Base-by-base conservation (phyloP, 2,329 filamentous ascomycete genomes). In the Aspergillus sp. region DNA sequence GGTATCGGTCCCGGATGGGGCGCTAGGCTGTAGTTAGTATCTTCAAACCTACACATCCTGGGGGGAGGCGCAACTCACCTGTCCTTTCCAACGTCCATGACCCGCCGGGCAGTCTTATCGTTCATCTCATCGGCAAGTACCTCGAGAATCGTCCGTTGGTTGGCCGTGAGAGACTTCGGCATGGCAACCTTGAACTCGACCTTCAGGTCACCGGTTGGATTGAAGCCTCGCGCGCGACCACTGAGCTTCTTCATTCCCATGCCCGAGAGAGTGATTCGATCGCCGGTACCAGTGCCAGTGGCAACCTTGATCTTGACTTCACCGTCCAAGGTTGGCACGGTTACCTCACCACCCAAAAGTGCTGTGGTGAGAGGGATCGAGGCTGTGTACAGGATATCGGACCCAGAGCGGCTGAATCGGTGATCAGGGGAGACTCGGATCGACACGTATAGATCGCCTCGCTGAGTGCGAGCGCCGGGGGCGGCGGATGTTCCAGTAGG, bases 121-220 rank as follows among this genome's bases (percentile, higher is more conserved):
- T 84, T 87, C 85, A 99, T 88, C 77, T 99, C 94, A 64, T 99
- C 92, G 5, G 94, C 94, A 59, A 99, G 83, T 84, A 97, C 93
- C 77, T 99, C 94, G 42, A 96, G 76, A 54, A 99, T 88, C 1
- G 90, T 95, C 49, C 94, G 83, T 77, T 99, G 92, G 75, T 96
- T 97, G 43, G 88, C 83, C 50, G 83, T 91, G 59, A 99, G 80
- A 66, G 93, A 97, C 76, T 96, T 97, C 43, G 94, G 94, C 90
- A 97, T 96, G 50, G 83, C 78, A 43, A 99, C 89, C 71, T 91
- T 91, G 81, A 96, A 99, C 71, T 99, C 93, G 5, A 99, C 91
- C 69, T 85, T 88, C 55, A 99, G 76, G 67, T 99, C 94, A 58
- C 94, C 94, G 25, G 81, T 83, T 36, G 81, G 81, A 29, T 58